Evolutionary conservation across 768 basidiomycete genomes (phyloP).

Genomic region (Termitomyces sp.): DNA sequence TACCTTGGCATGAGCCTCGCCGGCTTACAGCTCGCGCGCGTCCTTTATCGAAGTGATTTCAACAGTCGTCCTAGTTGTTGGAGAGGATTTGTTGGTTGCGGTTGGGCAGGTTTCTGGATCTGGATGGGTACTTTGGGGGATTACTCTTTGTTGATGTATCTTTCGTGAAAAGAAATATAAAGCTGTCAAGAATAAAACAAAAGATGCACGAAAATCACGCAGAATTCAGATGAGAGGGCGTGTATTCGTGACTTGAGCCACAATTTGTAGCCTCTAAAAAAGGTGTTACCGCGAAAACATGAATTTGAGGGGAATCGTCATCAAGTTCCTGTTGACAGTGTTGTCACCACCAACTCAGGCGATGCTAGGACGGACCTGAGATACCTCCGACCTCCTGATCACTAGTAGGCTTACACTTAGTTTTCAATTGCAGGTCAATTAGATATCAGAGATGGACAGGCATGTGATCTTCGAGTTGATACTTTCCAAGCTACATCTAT

Average conservation of each 20-base stretch:
- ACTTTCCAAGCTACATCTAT: background rate
- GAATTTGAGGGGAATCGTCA: no score
- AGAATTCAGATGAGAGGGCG: background rate
- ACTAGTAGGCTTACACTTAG: background rate
- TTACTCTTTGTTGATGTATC: constrained; percentile 40
- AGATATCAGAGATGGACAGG: background rate
- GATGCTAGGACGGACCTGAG: no score
- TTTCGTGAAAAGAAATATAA: constrained; percentile 6
- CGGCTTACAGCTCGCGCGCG: constrained; percentile 70
- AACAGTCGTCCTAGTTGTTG: constrained; percentile 78
- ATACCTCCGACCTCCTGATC: constrained; percentile 5
- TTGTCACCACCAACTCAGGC: no score
- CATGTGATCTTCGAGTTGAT: no score
- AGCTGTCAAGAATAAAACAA: no score
- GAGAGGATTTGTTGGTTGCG: constrained; percentile 85
- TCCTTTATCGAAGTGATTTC: constrained; percentile 74
- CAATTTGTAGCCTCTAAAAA: no score
- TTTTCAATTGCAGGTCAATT: no score
- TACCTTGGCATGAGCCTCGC: constrained; percentile 76
- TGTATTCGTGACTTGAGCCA: background rate
- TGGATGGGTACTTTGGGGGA: constrained; percentile 80
- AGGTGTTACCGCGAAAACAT: no score
- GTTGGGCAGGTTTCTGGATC: constrained; percentile 84
- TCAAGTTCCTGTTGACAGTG: no score
- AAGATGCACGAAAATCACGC: background rate